phyloP scores from a whole-genome alignment of 495 filamentous ascomycete species.

The Evernia prunastri region DNA sequence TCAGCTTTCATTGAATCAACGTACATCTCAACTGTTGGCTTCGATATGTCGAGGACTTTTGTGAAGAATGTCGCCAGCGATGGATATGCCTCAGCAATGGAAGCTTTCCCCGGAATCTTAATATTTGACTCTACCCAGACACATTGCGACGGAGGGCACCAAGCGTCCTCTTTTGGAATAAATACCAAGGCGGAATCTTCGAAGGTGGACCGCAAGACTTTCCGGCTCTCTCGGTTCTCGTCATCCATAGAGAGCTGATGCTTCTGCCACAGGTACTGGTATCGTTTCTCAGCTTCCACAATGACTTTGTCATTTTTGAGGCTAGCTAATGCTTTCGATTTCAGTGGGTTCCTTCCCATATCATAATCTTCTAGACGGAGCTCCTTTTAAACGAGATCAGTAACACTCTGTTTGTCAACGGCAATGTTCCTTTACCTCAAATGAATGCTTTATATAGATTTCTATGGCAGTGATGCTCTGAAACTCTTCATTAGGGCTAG shows the following conservation, averaged over 20 bases:
- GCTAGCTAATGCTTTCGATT: background rate
- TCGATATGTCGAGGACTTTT: background rate
- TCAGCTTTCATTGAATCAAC: slow-evolving; percentile 4
- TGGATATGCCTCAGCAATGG: slow-evolving; percentile 7
- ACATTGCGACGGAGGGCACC: slow-evolving; percentile 3
- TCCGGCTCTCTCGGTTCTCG: background rate
- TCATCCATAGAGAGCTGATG: background rate
- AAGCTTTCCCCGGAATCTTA: slow-evolving; percentile 3
- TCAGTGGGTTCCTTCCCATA: background rate
- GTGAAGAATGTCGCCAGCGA: background rate
- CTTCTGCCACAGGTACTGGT: slow-evolving; percentile 1
- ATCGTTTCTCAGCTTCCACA: slow-evolving; percentile 4
- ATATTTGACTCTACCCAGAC: slow-evolving; percentile 1
- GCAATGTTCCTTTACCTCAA: slow-evolving; percentile 4
- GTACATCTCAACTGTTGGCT: slow-evolving; percentile 5
- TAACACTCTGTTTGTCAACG: background rate
- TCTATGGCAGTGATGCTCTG: slow-evolving; percentile 1
- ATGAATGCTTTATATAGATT: background rate
- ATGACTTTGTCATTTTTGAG: background rate
- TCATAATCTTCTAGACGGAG: slow-evolving; percentile 6
- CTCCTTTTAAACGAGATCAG: background rate
- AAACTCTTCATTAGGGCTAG: background rate
- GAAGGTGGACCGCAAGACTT: background rate
- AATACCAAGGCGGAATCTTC: slow-evolving; percentile 5
- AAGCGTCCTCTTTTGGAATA: slow-evolving; percentile 1